phyloP scores from a whole-genome alignment of 257 asterid species.

The Nemophila menziesii region DNA sequence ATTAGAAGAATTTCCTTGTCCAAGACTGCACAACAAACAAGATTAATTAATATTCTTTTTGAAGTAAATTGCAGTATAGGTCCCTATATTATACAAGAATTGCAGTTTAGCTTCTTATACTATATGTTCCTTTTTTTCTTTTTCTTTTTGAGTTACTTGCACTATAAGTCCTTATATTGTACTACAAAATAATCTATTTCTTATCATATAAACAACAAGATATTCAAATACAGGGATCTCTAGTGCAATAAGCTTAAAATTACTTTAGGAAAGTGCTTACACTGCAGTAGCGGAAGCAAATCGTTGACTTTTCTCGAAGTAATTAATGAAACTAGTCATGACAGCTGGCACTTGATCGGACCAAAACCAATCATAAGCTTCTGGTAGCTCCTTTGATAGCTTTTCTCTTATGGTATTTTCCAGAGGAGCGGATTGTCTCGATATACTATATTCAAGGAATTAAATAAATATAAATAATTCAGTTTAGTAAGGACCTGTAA shows the following conservation, averaged over 20 bases:
- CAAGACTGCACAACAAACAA: conserved; percentile 37
- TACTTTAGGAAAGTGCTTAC: conserved; percentile 35
- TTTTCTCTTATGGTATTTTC: conserved; percentile 68
- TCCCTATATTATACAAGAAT: too few species aligned
- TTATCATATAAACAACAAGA: too few species aligned
- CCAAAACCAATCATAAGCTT: conserved; percentile 79
- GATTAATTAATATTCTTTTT: background rate
- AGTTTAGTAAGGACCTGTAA: background rate
- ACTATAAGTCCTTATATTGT: too few species aligned
- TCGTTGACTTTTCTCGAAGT: conserved; percentile 58
- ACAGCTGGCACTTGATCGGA: conserved; percentile 70
- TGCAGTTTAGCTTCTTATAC: too few species aligned
- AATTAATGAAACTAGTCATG: conserved; percentile 55
- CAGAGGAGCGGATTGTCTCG: conserved; percentile 72
- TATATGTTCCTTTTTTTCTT: too few species aligned
- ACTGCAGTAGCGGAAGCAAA: conserved; percentile 52
- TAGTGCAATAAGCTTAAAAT: conserved; percentile 1
- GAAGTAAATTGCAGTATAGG: too few species aligned
- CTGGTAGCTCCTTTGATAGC: conserved; percentile 65
- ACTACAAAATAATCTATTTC: background rate
- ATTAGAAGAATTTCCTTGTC: conserved; percentile 35
- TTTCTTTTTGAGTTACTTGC: too few species aligned
- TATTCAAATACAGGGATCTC: too few species aligned
- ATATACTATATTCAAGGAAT: conserved; percentile 40
- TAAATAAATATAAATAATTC: conserved; percentile 13